Percentiles rank a stretch among this genome's conserved stretches.
Conservation (phyloP, 495 filamentous ascomycete genomes). For the Penicillium egyptiacum region DNA sequence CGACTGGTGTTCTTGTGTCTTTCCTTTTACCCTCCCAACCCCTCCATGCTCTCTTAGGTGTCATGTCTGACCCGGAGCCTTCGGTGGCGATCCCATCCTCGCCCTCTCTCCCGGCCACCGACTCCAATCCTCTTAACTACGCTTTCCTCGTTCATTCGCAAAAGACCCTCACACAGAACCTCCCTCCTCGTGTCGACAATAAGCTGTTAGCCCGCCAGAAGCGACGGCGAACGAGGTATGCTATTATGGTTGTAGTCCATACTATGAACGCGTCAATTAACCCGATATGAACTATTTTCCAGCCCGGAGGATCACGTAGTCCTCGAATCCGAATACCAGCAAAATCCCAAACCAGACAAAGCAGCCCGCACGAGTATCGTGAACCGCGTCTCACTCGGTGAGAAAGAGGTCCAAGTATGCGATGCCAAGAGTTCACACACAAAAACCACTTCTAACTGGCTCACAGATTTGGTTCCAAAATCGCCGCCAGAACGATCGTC, state of each 20-base stretch:
- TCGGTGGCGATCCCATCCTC: slow-evolving; percentile 39
- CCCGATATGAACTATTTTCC: slow-evolving; percentile 18
- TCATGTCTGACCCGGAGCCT: slow-evolving; percentile 42
- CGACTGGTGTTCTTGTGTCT: slow-evolving; percentile 13
- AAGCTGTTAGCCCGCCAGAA: slow-evolving; percentile 67
- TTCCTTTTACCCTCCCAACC: slow-evolving; percentile 8
- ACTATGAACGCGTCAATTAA: slow-evolving; percentile 18
- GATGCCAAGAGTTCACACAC: slow-evolving; percentile 30
- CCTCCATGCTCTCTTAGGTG: slow-evolving; percentile 27
- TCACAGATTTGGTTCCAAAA: slow-evolving; percentile 99
- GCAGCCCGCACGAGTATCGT: slow-evolving; percentile 79
- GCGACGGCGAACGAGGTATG: slow-evolving; percentile 64
- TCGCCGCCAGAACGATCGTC: slow-evolving; percentile 86
- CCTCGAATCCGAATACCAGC: slow-evolving; percentile 83
- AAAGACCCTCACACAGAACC: slow-evolving; percentile 59
- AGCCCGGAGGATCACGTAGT: slow-evolving; percentile 88
- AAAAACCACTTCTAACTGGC: slow-evolving; percentile 23
- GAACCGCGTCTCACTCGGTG: slow-evolving; percentile 80
- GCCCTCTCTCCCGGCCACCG: slow-evolving; percentile 37
- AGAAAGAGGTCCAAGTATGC: slow-evolving; percentile 96
- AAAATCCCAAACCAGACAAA: slow-evolving; percentile 92
- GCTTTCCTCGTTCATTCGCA: slow-evolving; percentile 71
- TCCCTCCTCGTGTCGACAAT: slow-evolving; percentile 66
- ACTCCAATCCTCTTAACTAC: slow-evolving; percentile 48
- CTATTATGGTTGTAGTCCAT: neutral